Conservation (phyloP, 179 eudicot species). For the Spinacia oleracea region DNA sequence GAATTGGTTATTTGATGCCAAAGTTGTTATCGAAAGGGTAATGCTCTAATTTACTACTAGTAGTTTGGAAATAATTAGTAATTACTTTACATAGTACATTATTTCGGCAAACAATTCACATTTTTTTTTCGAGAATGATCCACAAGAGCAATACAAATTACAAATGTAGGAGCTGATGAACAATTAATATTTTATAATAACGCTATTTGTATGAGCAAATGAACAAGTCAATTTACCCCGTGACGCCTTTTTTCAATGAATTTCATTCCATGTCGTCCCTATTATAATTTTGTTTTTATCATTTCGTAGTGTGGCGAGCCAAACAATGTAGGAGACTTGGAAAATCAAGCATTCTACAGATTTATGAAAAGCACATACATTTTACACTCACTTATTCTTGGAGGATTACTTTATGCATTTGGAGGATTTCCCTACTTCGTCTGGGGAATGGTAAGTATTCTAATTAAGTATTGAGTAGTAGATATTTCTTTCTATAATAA, state of each 20-base stretch:
- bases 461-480: too few species aligned
- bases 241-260: too few species aligned
- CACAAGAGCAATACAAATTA: too few species aligned
- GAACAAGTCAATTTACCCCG: too few species aligned
- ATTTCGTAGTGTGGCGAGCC: slow-evolving; percentile 59
- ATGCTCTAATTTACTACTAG: background rate
- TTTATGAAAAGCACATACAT: slow-evolving; percentile 56
- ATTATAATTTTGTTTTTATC: background rate
- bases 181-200: too few species aligned
- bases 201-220: too few species aligned
- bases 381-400: slow-evolving; percentile 67
- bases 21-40: slow-evolving; percentile 48
- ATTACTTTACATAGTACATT: background rate
- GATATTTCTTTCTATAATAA: too few species aligned
- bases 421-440: slow-evolving; percentile 81
- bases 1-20: slow-evolving; percentile 67
- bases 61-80: background rate
- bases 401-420: slow-evolving; percentile 45
- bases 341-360: slow-evolving; percentile 69
- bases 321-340: slow-evolving; percentile 75
- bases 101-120: too few species aligned
- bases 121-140: too few species aligned
- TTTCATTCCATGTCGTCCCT: too few species aligned
- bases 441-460: slow-evolving; percentile 79
- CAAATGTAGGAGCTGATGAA: too few species aligned